Base-by-base conservation (phyloP, 2,329 filamentous ascomycete genomes). In the Orbilia ellipsospora region DNA sequence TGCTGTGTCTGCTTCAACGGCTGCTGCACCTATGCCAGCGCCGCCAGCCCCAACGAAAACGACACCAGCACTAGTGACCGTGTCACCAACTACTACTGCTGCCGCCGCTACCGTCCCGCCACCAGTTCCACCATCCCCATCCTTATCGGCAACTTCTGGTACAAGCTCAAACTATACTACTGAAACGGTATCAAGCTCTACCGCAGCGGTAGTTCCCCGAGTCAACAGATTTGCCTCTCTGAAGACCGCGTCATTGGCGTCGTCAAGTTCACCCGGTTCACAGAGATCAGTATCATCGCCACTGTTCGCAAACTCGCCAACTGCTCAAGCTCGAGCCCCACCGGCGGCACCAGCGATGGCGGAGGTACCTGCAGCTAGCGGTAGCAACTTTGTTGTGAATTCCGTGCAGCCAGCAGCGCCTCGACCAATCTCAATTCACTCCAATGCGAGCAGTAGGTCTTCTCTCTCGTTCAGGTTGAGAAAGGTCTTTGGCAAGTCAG, bases 381-480 rank as follows among this genome's bases (percentile, higher is more conserved):
- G 50, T 8, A 50, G 15, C 13, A 62, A 48, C 28, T 72, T 72
- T 31, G 42, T 72, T 1, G 68, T 73, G 7, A 55, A 65, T 42
- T 45, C 55, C 2, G 40, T 56, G n/a, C 48, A 57, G 23, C 69
- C 69, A 15, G 54, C 44, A 40, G 31, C 31, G 31, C 31, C 31
- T 36, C 31, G 31, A 36, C 31, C 31, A 36, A 36, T 36, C 31
- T 74, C 70, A 20, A 68, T 74, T 23, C 42, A 64, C 18, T 74
- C 70, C 18, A 74, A 44, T 36, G 28, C 56, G 7, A 74, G 69
- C 31, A 67, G 59, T 15, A 44, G 57, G 44, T 74, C 70, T 16
- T 74, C 70, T 8, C 20, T 68, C 20, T 74, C 70, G 31, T 67
- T 68, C 13, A 74, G 63, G 44, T 48, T 74, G 59, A 74, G 56